Conservation (phyloP, 148 eudicot species). For the Nepenthes mirabilis region DNA sequence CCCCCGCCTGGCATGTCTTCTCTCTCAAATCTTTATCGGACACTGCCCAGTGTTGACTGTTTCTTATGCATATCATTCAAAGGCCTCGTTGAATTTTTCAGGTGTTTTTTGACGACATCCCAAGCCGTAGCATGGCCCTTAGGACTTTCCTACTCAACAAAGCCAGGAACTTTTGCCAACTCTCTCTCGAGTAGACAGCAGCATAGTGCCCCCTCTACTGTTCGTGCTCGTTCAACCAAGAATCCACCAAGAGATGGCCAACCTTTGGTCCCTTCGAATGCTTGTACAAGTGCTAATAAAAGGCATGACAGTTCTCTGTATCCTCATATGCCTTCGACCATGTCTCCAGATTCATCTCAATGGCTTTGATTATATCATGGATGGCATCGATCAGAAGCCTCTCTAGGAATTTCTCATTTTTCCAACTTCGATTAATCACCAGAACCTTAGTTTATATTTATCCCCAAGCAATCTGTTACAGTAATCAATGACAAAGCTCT, state of each 20-base stretch:
- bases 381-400: constrained; percentile 51
- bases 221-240: constrained; percentile 62
- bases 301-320: constrained; percentile 23
- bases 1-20: too few relatives aligned
- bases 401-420: constrained; percentile 70
- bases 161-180: constrained; percentile 64
- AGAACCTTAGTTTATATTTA: constrained; percentile 71
- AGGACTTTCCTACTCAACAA: constrained; percentile 69
- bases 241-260: constrained; percentile 45
- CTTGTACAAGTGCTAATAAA: constrained; percentile 67
- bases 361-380: constrained; percentile 51
- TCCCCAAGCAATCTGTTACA: constrained; percentile 62
- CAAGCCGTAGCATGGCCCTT: constrained; percentile 84
- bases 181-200: constrained; percentile 39
- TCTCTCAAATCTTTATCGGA: constrained; percentile 57
- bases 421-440: constrained; percentile 76
- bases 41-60: constrained; percentile 46
- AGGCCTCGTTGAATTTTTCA: constrained; percentile 59
- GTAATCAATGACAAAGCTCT: constrained; percentile 56
- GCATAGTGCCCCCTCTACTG: constrained; percentile 46
- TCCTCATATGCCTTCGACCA: constrained; percentile 72
- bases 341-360: constrained; percentile 51
- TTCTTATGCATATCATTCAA: constrained; percentile 61
- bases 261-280: constrained; percentile 58
- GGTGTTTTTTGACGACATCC: constrained; percentile 60